Evolutionary conservation across 768 basidiomycete species (phyloP).

Genomic region (Scleroderma bovista): DNA sequence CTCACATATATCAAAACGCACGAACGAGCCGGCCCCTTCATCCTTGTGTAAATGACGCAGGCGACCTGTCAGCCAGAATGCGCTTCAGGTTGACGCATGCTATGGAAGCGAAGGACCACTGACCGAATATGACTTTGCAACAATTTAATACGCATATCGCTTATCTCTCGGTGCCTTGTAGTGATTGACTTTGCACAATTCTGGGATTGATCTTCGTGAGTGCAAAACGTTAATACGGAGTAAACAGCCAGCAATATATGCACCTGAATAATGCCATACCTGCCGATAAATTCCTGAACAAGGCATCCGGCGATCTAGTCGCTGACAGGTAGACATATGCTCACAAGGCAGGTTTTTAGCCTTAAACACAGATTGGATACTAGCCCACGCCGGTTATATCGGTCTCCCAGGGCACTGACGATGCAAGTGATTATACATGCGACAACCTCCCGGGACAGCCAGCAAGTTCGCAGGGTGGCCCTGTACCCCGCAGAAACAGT

Average conservation of each 20-base stretch:
- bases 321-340: constrained; percentile 26
- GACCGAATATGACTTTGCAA: constrained; percentile 99
- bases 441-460: constrained; percentile 65
- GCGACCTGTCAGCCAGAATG: constrained; percentile 57
- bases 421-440: constrained; percentile 63
- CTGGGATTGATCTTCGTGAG: constrained; percentile 37
- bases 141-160: constrained; percentile 91
- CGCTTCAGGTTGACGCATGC: constrained; percentile 1
- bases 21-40: constrained; percentile 89
- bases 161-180: constrained; percentile 99
- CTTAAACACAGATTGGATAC: constrained; percentile 57
- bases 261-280: constrained; percentile 26
- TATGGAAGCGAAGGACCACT: constrained; percentile 23
- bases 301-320: background rate
- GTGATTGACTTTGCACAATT: constrained; percentile 94
- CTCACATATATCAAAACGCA: constrained; percentile 94
- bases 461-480: too few species aligned
- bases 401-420: constrained; percentile 62
- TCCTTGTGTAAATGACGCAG: constrained; percentile 83
- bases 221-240: background rate
- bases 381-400: constrained; percentile 54
- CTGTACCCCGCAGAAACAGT: too few species aligned
- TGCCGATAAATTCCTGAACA: background rate
- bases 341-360: background rate
- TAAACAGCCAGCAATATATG: constrained; percentile 26